Conservation (phyloP, 441 rosid species). For the Pelargonium australe region DNA sequence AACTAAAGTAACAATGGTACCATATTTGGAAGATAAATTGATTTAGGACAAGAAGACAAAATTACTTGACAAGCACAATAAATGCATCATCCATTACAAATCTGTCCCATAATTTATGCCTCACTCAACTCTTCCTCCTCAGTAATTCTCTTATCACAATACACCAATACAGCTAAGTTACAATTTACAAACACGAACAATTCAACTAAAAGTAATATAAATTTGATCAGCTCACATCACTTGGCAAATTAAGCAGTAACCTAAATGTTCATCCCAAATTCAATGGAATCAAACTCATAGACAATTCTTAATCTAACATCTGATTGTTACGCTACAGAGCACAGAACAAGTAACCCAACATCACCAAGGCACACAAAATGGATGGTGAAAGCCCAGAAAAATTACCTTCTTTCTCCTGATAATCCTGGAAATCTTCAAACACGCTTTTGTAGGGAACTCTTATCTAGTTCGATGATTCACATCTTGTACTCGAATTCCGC, state of each 20-base stretch:
- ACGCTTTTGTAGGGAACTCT: background rate
- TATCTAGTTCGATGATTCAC: constrained; percentile 1
- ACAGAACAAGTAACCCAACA: background rate
- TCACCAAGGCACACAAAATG: background rate
- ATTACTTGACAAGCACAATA: background rate
- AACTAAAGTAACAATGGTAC: background rate
- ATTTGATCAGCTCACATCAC: background rate
- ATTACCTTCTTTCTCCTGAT: background rate
- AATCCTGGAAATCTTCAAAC: background rate
- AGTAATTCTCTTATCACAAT: background rate
- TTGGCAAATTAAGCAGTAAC: background rate
- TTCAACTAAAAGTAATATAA: background rate
- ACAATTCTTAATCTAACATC: background rate
- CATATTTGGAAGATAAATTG: background rate
- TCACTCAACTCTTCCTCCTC: background rate
- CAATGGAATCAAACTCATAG: background rate
- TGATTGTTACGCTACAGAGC: background rate
- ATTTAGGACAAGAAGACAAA: background rate
- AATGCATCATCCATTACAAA: background rate
- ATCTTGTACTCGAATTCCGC: background rate
- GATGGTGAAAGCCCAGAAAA: background rate
- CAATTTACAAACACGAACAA: background rate
- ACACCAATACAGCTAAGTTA: background rate
- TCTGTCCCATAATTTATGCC: background rate
- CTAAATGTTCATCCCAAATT: background rate